Base-by-base conservation (phyloP, 805 yeast genomes). In the Wickerhamiella alocasiicola region DNA sequence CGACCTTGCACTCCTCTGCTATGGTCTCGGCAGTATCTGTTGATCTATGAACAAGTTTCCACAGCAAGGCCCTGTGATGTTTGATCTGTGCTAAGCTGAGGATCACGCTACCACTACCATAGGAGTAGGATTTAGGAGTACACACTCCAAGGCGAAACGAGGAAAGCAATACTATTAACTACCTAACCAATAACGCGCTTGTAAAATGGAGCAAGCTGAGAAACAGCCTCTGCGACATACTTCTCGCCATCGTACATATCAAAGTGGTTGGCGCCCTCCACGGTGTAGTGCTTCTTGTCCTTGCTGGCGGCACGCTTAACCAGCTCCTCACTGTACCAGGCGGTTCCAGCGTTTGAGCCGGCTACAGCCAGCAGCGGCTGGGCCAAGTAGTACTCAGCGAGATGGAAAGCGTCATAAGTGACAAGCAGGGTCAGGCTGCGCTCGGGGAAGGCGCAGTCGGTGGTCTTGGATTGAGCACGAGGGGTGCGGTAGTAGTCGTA, bases 401-500 rank as follows among this genome's bases (percentile, higher is more conserved):
- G 20, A 26, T 28, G 21, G 21, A 24, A 44, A 2, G 49, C 42
- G 18, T 44, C 48, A 11, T 23, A 46, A 1, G 26, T 17, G 12
- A 39, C 15, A 17, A 18, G 20, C n/a, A 26, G 19, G 13, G 26
- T 31, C 9, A 30, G 3, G 27, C 26, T 13, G 18, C 15, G 11
- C 5, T 20, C 16, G 9, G 6, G 20, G 15, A 26, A 6, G 23
- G n/a, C 26, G 20, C n/a, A n/a, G 3, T 37, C 31, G n/a, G n/a
- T n/a, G n/a, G n/a, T n/a, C n/a, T n/a, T n/a, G n/a, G n/a, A n/a
- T 2, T 34, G 24, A 24, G 25, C 26, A 3, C 48, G 43, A 5
- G 41, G 35, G 2, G 48, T 46, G 11, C 39, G 9, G 34, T 46
- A 46, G 43, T 45, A 46, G 17, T 45, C 48, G 36, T 21, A 25